Evolutionary conservation across 2,329 filamentous ascomycete genomes (phyloP).

Genomic region (Penicillium sp.): DNA sequence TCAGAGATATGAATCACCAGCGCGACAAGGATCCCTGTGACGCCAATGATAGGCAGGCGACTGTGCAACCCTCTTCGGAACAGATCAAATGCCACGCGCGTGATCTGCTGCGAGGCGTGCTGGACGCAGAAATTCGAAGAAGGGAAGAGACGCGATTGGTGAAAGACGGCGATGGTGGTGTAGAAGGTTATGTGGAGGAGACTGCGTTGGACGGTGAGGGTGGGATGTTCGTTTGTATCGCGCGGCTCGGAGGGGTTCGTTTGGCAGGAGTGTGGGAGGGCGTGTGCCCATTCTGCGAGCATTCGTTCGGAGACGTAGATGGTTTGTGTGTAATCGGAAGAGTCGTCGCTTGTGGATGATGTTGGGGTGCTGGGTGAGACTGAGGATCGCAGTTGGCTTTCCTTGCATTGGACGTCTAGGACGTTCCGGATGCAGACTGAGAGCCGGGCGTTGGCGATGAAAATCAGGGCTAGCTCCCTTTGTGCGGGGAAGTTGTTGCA

Average conservation of each 20-base stretch:
- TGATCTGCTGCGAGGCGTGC: slow-evolving; percentile 20
- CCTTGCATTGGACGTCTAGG: slow-evolving; percentile 16
- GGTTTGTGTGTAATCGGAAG: background rate
- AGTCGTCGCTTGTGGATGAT: background rate
- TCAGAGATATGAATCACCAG: slow-evolving; percentile 20
- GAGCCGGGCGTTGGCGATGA: slow-evolving; percentile 14
- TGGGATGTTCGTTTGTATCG: slow-evolving; percentile 6
- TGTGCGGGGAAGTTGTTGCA: slow-evolving; percentile 5
- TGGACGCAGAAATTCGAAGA: slow-evolving; percentile 21
- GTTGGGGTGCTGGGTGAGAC: slow-evolving; percentile 4
- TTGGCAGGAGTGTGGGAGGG: slow-evolving; percentile 15
- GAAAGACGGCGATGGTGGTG: slow-evolving; percentile 21
- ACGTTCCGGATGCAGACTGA: slow-evolving; percentile 17
- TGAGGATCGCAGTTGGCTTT: background rate
- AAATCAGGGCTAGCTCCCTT: slow-evolving; percentile 10
- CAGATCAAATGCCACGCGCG: slow-evolving; percentile 14
- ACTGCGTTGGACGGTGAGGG: slow-evolving; percentile 14
- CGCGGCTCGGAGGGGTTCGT: slow-evolving; percentile 5
- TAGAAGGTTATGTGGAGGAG: slow-evolving; percentile 23
- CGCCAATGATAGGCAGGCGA: slow-evolving; percentile 15
- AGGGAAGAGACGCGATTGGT: slow-evolving; percentile 18
- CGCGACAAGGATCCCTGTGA: slow-evolving; percentile 20
- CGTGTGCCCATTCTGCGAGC: slow-evolving; percentile 19
- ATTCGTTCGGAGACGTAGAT: slow-evolving; percentile 13
- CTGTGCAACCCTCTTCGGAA: slow-evolving; percentile 12